Evolutionary conservation across 1,284 basidiomycete genomes (phyloP).

Genomic region (Rhodofomes roseus): DNA sequence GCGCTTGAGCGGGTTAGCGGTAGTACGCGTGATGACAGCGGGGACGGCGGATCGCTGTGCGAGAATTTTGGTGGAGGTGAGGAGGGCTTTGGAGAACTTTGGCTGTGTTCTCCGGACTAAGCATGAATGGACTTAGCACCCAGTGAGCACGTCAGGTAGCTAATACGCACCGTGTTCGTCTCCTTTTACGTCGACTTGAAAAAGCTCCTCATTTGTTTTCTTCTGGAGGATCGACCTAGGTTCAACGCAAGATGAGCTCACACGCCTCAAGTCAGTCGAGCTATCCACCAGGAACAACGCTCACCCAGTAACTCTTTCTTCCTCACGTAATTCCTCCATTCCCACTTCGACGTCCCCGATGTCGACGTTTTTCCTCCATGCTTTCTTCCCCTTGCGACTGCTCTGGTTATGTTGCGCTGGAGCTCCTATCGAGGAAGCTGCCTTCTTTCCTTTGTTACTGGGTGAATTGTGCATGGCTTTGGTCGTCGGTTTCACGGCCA

Average conservation of each 20-base stretch:
- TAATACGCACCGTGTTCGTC: conserved; percentile 67
- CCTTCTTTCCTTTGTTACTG: conserved; percentile 4
- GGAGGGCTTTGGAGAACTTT: conserved; percentile 47
- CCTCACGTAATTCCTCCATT: conserved; percentile 69
- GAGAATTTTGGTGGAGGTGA: conserved; percentile 83
- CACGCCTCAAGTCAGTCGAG: neutral
- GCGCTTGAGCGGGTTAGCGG: conserved; percentile 26
- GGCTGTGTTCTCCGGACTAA: conserved; percentile 57
- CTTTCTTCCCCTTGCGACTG: conserved; percentile 85
- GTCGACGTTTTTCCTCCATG: conserved; percentile 93
- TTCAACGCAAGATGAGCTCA: neutral
- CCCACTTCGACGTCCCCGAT: conserved; percentile 72
- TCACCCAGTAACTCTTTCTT: conserved; percentile 78
- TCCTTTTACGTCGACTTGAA: conserved; percentile 75
- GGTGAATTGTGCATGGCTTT: too few species aligned
- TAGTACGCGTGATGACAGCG: conserved; percentile 59
- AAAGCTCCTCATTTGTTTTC: conserved; percentile 69
- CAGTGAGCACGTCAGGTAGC: too few species aligned
- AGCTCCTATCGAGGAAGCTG: conserved; percentile 41
- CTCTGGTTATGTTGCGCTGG: conserved; percentile 70
- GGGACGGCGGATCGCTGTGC: conserved; percentile 82
- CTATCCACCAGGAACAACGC: conserved; percentile 23
- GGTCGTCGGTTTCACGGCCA: neutral
- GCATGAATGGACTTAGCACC: neutral
- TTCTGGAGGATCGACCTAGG: conserved; percentile 56